Evolutionary conservation across 768 basidiomycete genomes (phyloP), one percentile per base, ranked within the genome.

Genomic region (Crassisporium funariophilum): DNA sequence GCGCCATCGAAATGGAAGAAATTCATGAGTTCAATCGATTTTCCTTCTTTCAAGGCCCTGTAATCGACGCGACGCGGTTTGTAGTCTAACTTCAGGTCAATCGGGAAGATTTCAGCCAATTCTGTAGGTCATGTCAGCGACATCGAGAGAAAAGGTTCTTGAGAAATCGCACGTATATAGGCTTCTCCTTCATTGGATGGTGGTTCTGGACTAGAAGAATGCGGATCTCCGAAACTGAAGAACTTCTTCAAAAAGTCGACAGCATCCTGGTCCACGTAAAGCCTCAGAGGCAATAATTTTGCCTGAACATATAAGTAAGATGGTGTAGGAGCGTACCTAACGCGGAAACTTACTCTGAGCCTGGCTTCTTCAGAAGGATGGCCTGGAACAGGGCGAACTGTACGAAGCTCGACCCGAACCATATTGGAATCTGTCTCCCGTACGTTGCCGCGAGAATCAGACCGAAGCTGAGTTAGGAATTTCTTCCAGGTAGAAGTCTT

Each of bases 1-100:
- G 95, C 90, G 0, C 92, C 95, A 57, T 98, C 97, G 55, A 98
- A 99, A 68, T 98, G 95, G 85, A 99, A 99, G 67, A 99, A 98
- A 63, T 99, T 99, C 95, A 99, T 98, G 36, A 99, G 69, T 62
- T 99, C 97, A 50, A 95, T 95, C 0, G 93, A 94, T 65, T 78
- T 83, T 11, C 97, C 97, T 50, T 94, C 88, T 29, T 84, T 80
- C 47, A 99, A 72, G 7, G 95, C 97, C 51, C 83, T 73, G 64
- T 98, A 97, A 64, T 98, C 92, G 15, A 99, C 95, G 5, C 95
- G 83, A 37, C 98, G 89, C 43, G 97, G 97, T 63, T 99, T 99
- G 68, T 98, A 99, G 63, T 99, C 97, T 9, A 99, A 75, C 70
- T 98, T 98, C 55, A 99, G 69, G 63, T 95, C 91, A 42, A 99